These are phyloP conservation scores for Cyclostephanos invisitatus DNA, from an alignment of 108 stramenopile genomes.

Conservation along the genomic window DNA sequence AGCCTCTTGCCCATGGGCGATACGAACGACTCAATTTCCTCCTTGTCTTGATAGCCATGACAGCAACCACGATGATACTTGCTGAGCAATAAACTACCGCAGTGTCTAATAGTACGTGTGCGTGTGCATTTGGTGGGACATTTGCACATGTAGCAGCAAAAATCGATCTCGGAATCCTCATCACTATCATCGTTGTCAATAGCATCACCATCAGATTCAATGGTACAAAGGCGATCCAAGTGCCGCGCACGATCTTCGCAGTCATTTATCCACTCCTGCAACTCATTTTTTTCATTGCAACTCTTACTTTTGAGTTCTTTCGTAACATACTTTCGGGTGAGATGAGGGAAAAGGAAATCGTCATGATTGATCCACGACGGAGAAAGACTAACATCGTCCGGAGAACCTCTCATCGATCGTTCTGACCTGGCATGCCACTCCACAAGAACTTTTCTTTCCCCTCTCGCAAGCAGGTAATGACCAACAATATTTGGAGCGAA, in stretches of 20 bases:
- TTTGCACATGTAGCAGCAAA: constrained; percentile 40
- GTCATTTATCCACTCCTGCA: neutral
- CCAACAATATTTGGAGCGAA: constrained; percentile 34
- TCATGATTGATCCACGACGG: constrained; percentile 27
- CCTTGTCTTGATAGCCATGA: constrained; percentile 13
- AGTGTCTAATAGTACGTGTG: constrained; percentile 8
- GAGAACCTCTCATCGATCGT: neutral
- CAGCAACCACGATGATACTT: constrained; percentile 38
- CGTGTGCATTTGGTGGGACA: constrained; percentile 6
- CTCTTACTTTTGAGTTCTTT: neutral
- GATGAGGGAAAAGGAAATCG: constrained; percentile 27
- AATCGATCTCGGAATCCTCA: constrained; percentile 18
- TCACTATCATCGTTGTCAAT: constrained; percentile 8
- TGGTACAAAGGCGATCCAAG: neutral
- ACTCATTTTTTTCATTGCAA: neutral
- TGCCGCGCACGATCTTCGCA: constrained; percentile 4
- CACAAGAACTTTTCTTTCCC: constrained; percentile 17
- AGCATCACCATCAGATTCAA: neutral
- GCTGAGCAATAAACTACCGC: neutral
- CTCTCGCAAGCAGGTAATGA: constrained; percentile 17
- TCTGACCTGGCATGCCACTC: constrained; percentile 13
- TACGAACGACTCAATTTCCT: constrained; percentile 19
- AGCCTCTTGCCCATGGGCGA: constrained; percentile 18
- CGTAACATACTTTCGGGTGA: constrained; percentile 14
- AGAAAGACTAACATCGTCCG: neutral